phyloP scores from a whole-genome alignment of 164 flowering plant genomes.

The Chimonanthus praecox region DNA sequence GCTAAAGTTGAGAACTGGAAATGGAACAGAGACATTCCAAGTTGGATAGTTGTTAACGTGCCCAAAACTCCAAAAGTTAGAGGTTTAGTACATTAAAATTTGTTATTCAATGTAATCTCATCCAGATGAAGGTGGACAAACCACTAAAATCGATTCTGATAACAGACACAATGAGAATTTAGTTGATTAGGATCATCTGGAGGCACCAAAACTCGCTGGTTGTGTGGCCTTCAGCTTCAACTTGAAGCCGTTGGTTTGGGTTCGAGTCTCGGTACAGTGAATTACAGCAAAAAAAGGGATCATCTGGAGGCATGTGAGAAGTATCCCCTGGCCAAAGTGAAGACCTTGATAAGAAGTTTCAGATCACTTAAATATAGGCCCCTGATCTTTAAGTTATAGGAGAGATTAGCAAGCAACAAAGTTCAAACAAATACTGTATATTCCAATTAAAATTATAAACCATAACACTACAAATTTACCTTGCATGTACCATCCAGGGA shows the following conservation, averaged over 20 bases:
- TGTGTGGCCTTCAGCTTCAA: too few relatives aligned
- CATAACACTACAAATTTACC: conserved; percentile 20
- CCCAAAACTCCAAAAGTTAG: neutral
- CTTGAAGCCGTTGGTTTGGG: too few relatives aligned
- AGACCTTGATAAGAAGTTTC: neutral
- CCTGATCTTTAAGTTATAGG: neutral
- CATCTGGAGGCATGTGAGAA: neutral
- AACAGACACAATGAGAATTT: neutral
- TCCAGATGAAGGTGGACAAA: neutral
- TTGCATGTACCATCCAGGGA: conserved; percentile 56
- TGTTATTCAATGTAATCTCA: neutral
- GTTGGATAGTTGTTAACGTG: too few relatives aligned
- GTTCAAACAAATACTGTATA: neutral
- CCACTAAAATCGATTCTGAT: neutral
- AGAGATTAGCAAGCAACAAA: neutral
- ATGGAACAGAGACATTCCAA: neutral
- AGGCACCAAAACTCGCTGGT: too few relatives aligned
- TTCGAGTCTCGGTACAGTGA: too few relatives aligned
- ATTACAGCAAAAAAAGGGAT: too few relatives aligned
- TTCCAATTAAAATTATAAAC: neutral
- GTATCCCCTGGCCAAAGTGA: neutral
- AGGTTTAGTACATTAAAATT: neutral
- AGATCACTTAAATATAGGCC: neutral
- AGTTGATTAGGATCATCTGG: neutral
- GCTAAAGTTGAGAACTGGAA: neutral